phyloP scores from a whole-genome alignment of 73 alveolate species.

The Tetrahymena borealis region DNA sequence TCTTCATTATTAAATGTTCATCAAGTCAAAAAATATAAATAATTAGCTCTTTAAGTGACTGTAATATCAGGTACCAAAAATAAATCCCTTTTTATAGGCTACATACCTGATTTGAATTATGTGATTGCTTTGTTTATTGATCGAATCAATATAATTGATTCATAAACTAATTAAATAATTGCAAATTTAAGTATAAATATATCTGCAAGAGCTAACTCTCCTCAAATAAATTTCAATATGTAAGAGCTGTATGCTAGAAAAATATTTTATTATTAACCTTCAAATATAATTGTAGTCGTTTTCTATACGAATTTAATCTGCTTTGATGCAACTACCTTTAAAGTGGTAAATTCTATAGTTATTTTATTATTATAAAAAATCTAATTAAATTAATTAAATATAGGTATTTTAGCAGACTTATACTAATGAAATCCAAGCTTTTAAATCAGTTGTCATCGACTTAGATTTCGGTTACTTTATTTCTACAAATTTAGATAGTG shows the following conservation, averaged over 20 bases:
- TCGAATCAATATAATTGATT: too few species aligned
- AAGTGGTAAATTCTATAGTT: neutral
- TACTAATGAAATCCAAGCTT: neutral
- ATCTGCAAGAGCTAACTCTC: neutral
- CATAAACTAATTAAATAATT: too few species aligned
- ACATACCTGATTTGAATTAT: too few species aligned
- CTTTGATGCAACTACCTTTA: neutral
- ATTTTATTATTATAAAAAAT: neutral
- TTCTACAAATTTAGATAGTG: neutral
- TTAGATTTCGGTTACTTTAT: neutral
- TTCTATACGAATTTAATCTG: neutral
- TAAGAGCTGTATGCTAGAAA: neutral
- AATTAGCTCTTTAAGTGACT: too few species aligned
- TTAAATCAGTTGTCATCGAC: neutral
- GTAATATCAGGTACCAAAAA: too few species aligned
- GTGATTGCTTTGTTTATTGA: too few species aligned
- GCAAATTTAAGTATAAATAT: too few species aligned
- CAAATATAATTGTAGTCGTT: neutral
- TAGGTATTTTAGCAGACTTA: neutral
- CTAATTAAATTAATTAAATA: too few species aligned
- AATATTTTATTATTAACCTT: neutral
- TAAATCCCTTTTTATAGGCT: too few species aligned
- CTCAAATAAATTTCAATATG: neutral
- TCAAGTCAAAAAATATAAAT: too few species aligned
- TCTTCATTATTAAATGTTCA: too few species aligned